Conservation (phyloP, 169 alveolate species). For the Plasmodium blacklocki region DNA sequence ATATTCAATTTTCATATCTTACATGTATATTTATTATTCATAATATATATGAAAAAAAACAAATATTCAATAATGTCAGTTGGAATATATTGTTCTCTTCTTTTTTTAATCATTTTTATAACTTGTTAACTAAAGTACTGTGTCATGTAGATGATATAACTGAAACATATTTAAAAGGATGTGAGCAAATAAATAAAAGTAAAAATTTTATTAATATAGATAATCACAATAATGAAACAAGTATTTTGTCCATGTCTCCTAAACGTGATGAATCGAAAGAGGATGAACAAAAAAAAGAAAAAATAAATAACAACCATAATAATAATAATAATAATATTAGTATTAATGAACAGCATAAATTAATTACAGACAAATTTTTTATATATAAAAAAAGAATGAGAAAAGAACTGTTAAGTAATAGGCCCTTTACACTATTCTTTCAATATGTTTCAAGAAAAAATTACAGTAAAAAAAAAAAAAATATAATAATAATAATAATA, state of each 20-base stretch:
- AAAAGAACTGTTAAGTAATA: slow-evolving; percentile 32
- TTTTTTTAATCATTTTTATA: slow-evolving; percentile 66
- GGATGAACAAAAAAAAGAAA: background rate
- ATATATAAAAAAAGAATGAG: slow-evolving; percentile 44
- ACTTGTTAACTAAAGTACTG: slow-evolving; percentile 33
- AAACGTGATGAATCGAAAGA: background rate
- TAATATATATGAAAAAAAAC: slow-evolving; percentile 27
- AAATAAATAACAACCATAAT: background rate
- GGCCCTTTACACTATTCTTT: slow-evolving; percentile 65
- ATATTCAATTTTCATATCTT: slow-evolving; percentile 46
- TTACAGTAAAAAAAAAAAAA: slow-evolving; percentile 25
- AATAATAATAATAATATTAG: background rate
- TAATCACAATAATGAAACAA: background rate
- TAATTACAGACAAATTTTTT: slow-evolving; percentile 12
- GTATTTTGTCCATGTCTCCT: no score
- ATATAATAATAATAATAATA: background rate
- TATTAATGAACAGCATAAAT: background rate
- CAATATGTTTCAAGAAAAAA: slow-evolving; percentile 37
- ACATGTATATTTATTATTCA: slow-evolving; percentile 67
- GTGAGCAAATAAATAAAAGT: no score
- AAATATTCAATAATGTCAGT: slow-evolving; percentile 43
- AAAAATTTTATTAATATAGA: background rate
- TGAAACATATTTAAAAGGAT: background rate
- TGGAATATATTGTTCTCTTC: slow-evolving; percentile 62
- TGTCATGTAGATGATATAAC: slow-evolving; percentile 24